phyloP scores from a whole-genome alignment of 805 yeast genomes.

The Myxozyma melibiosi region DNA sequence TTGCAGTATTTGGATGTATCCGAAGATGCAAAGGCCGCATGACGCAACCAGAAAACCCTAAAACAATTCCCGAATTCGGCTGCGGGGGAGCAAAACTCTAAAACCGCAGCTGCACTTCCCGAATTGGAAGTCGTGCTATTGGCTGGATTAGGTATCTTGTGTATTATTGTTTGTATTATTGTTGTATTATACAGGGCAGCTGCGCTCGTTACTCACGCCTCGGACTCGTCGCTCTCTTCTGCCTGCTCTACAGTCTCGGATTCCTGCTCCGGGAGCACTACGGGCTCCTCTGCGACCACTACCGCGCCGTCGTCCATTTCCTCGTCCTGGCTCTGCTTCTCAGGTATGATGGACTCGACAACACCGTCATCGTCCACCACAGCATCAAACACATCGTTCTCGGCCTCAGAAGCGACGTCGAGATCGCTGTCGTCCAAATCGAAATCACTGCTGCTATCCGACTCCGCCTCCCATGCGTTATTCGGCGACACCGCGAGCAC shows the following conservation, averaged over 20 bases:
- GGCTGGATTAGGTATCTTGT: too few relatives aligned
- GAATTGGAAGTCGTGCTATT: too few relatives aligned
- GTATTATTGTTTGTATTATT: too few relatives aligned
- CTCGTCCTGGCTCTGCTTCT: neutral
- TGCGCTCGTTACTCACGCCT: too few relatives aligned
- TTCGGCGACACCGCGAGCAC: slow-evolving; percentile 29
- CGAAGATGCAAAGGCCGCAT: neutral
- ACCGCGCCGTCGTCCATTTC: neutral
- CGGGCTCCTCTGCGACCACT: neutral
- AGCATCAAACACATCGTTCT: too few relatives aligned
- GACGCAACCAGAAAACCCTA: neutral
- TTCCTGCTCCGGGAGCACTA: neutral
- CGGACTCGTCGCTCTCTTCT: slow-evolving; percentile 5
- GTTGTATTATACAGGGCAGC: too few relatives aligned
- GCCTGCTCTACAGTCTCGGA: slow-evolving; percentile 3
- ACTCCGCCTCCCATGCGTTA: slow-evolving; percentile 23
- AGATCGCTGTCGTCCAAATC: slow-evolving; percentile 13
- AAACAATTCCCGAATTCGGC: too few relatives aligned
- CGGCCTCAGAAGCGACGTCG: too few relatives aligned
- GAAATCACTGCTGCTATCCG: slow-evolving; percentile 12
- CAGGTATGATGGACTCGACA: too few relatives aligned
- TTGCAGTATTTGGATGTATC: too few relatives aligned
- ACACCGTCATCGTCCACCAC: slow-evolving; percentile 16
- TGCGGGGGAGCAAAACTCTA: too few relatives aligned
- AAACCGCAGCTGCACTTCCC: too few relatives aligned